Evolutionary conservation across 2,329 filamentous ascomycete species (phyloP).

Genomic region (Tolypocladium tropicale): DNA sequence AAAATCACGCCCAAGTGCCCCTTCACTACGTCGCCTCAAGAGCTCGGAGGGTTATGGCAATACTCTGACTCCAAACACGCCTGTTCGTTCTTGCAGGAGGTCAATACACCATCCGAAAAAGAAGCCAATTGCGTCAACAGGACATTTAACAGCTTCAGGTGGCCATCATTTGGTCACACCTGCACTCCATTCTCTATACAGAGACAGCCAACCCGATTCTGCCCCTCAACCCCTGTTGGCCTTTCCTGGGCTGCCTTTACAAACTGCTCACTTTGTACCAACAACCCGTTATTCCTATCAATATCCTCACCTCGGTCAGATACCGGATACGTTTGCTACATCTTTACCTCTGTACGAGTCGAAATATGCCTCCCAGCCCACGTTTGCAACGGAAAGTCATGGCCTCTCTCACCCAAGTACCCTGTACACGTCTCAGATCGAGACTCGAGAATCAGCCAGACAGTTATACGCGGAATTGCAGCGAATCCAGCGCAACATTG

Average conservation of each 20-base stretch:
- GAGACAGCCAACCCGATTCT: not conserved
- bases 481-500: conserved; percentile 15
- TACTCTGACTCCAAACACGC: not conserved
- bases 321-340: not conserved
- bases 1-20: not conserved
- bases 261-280: not conserved
- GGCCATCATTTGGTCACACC: not conserved
- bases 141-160: not conserved
- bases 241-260: not conserved
- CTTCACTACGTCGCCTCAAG: not conserved
- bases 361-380: not conserved
- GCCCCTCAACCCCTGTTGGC: not conserved
- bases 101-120: not conserved
- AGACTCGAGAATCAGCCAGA: not conserved
- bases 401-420: not conserved
- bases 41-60: not conserved
- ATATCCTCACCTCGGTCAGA: not conserved
- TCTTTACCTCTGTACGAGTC: not conserved
- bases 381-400: not conserved
- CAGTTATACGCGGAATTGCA: conserved; percentile 8
- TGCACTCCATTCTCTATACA: not conserved
- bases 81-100: not conserved
- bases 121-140: not conserved
- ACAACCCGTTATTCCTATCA: not conserved
- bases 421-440: too few species aligned